A percentile compares a stretch with the other conserved stretches of the same genome.
phyloP scores from a whole-genome alignment of 1,284 basidiomycete species.

The Ganoderma resinaceum region DNA sequence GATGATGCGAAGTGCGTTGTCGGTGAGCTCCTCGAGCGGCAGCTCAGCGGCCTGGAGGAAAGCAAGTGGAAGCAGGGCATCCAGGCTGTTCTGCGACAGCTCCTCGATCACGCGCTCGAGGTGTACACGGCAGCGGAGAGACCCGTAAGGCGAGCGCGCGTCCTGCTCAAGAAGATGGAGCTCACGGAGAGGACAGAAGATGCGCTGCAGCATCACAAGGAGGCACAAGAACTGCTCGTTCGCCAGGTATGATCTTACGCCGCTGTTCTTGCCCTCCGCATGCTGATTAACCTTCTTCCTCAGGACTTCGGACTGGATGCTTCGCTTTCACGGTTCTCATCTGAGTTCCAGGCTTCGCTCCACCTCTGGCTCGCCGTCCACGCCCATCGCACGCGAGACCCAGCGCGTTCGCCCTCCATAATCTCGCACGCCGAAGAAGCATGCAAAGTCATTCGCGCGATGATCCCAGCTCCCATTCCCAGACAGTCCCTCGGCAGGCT shows the following conservation, averaged over 20 bases:
- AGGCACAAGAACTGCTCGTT: conserved; percentile 50
- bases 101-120: conserved; percentile 44
- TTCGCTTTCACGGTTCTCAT: conserved; percentile 45
- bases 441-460: conserved; percentile 51
- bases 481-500: conserved; percentile 23
- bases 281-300: background rate
- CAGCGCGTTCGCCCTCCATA: conserved; percentile 49
- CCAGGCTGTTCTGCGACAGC: conserved; percentile 41
- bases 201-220: conserved; percentile 47
- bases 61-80: conserved; percentile 64
- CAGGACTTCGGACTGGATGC: conserved; percentile 53
- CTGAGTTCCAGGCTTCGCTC: conserved; percentile 56
- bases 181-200: conserved; percentile 40
- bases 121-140: conserved; percentile 55
- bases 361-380: conserved; percentile 74
- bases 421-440: conserved; percentile 58
- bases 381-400: conserved; percentile 57
- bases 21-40: conserved; percentile 67
- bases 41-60: conserved; percentile 59
- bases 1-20: conserved; percentile 39
- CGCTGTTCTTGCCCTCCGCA: background rate
- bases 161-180: conserved; percentile 59
- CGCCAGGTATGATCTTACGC: conserved; percentile 46
- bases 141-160: conserved; percentile 61
- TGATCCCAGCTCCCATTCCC: conserved; percentile 38